Evolutionary conservation across 2,329 filamentous ascomycete genomes (phyloP), one percentile per base, ranked within the genome.

Genomic region (Ophiostoma australiae): DNA sequence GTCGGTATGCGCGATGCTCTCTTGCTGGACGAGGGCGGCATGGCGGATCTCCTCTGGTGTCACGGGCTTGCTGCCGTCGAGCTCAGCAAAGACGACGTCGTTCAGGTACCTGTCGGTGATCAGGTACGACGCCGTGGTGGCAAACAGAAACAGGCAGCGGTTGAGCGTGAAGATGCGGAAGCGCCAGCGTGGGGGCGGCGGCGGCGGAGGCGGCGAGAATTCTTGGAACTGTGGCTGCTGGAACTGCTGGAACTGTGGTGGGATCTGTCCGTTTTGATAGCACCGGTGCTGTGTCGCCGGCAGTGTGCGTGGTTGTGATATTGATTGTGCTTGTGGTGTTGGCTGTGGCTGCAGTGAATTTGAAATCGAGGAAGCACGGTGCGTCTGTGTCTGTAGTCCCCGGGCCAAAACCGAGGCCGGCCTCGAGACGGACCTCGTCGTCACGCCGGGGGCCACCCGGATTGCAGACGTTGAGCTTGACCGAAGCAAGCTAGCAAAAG

Each of bases 101-200:
- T 11, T 23, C 13, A 44, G 13, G 35, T 44, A 41, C 5, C 8
- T 13, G 66, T 41, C 15, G 37, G n/a, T 5, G 37, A 15, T 10
- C 4, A 44, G n/a, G 66, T 67, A 67, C 11, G 39, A 41, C 7
- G 13, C 20, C 7, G 63, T 66, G 33, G 63, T 39, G 37, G 66
- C 66, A 27, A 39, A 41, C 4, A 67, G 39, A 13, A 67, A 67
- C 10, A 48, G 13, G 11, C 37, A 31, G 66, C 66, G 66, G 37
- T 44, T 67, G 11, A 41, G 39, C 0, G 66, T 67, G 7, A 67
- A 67, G 11, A 67, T 44, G 66, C 66, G 66, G 66, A 67, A 67
- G n/a, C 37, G 8, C 37, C 37, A 17, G 8, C 37, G 35, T 39
- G 17, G 65, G 8, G 66, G 37, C 20, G 23, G 66, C 4, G 66